Evolutionary conservation across 2,329 filamentous ascomycete genomes (phyloP).

Genomic region (Pseudogymnoascus sp.): DNA sequence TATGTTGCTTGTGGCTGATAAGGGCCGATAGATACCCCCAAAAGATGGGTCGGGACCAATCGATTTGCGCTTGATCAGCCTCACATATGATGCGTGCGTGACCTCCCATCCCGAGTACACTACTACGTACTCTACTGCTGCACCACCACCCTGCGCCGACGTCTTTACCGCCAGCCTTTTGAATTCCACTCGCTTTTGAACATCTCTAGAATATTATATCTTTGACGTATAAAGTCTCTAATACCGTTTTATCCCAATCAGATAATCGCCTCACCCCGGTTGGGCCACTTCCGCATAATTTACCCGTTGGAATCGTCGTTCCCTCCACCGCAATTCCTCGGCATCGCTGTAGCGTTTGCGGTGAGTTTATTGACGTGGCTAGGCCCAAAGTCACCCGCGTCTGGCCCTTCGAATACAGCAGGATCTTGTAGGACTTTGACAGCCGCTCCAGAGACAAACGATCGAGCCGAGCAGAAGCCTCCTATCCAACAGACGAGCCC

Average conservation of each 20-base stretch:
- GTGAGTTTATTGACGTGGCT: background rate
- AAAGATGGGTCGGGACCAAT: conserved; percentile 5
- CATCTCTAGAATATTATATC: conserved; percentile 1
- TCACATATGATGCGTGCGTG: conserved; percentile 8
- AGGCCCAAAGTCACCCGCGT: background rate
- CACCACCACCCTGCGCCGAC: background rate
- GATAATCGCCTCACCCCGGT: background rate
- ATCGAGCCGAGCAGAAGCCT: conserved; percentile 3
- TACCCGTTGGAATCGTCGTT: background rate
- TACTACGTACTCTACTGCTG: background rate
- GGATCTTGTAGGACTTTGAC: background rate
- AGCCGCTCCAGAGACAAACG: background rate
- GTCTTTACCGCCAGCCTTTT: conserved; percentile 1
- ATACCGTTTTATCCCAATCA: background rate
- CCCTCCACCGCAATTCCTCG: conserved; percentile 7
- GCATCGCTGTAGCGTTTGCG: background rate
- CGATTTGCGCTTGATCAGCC: conserved; percentile 7
- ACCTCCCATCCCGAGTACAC: conserved; percentile 6
- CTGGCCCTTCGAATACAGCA: background rate
- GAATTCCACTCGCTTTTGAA: background rate
- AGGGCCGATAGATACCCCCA: conserved; percentile 6
- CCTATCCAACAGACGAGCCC: background rate
- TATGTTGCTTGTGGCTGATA: background rate
- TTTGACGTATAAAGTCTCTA: conserved; percentile 2
- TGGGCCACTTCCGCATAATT: background rate